Evolutionary conservation across 768 basidiomycete species (phyloP), one percentile per base, ranked within the genome.

Genomic region (Lentinula raphanica): DNA sequence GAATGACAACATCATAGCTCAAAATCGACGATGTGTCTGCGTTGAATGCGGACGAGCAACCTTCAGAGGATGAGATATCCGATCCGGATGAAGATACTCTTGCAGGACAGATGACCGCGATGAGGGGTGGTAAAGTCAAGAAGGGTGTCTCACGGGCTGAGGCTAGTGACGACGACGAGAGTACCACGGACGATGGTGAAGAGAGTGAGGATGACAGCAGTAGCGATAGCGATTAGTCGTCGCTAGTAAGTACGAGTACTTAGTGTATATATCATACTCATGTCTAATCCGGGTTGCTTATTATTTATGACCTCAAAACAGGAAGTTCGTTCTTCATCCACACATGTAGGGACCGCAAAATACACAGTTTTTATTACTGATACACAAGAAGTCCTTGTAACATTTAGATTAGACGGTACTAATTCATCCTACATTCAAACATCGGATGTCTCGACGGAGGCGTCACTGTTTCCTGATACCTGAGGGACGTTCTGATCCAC

Each of bases 21-120:
- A 88, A 88, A 68, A 88, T 97, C 32, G 91, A 94, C 54, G 87
- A 92, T 40, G 74, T 82, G 3, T 79, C 86, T 9, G 76, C 76
- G 1, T 73, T 87, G 17, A 75, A 69, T 11, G 74, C 74, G 0
- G 85, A 86, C 5, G 87, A 87, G 39, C 68, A 80, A 57, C 80
- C 73, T 28, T 75, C 74, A 21, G 95, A 96, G 35, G 94, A 98
- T 66, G 95, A 97, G 59, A 99, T 98, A 62, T 97, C 94, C 0
- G 97, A 98, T 49, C 97, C 97, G 0, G 97, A 98, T 29, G 97
- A 98, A 71, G 97, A 98, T 71, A 83, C 89, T 25, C 75, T 98
- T 53, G 97, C 94, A 4, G 97, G 97, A 7, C 97, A 99, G 77
- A 96, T 98, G 92, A 94, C 95, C 5, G 85, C 86, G 44, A 93